Base-by-base conservation (phyloP, 257 asterid genomes). In the Forsythia suspensa region DNA sequence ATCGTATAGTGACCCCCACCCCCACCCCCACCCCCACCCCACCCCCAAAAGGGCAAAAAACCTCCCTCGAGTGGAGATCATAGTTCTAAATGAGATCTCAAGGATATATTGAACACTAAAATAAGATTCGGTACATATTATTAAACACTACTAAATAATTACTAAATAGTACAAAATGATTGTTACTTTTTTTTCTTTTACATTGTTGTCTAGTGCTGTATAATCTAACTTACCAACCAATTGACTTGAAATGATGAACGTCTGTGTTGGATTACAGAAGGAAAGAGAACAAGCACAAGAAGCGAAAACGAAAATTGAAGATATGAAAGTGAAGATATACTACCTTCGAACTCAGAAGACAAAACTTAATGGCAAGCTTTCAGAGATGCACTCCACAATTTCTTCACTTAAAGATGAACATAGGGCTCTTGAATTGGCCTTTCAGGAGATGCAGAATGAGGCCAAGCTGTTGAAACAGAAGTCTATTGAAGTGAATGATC, bases 371-470 rank as follows among this genome's bases (percentile, higher is more conserved):
- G 52, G 76, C 65, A 86, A 73, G 74, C 42, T 90, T 72, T 12
- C 44, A n/a, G 95, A 88, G 79, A 80, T 92, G 97, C 89, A 85
- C 55, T 89, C 98, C 2, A 85, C 87, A 6, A 87, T 90, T 59
- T 82, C 93, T 75, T 89, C 92, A 72, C 92, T 93, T 11, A 81
- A 80, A 73, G 91, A 91, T n/a, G 96, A 93, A 70, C 93, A 87
- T 51, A 81, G 67, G 79, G 51, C 88, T 21, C 74, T 87, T 0
- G 92, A 84, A 37, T 71, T 74, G 12, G 84, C 88, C 37, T 82
- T 84, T 2, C 85, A 87, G 77, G 91, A 90, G 75, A 90, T 85
- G 82, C 90, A 90, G 80, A 85, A 80, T 36, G 90, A 90, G 83
- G 85, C 87, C 76, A 88, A 83, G 79, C 48, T 73, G 59, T 80